A percentile compares a stretch with the other conserved stretches of the same genome.
phyloP scores from a whole-genome alignment of 1,139 yeast genomes.

The Blastobotrys indianensis region DNA sequence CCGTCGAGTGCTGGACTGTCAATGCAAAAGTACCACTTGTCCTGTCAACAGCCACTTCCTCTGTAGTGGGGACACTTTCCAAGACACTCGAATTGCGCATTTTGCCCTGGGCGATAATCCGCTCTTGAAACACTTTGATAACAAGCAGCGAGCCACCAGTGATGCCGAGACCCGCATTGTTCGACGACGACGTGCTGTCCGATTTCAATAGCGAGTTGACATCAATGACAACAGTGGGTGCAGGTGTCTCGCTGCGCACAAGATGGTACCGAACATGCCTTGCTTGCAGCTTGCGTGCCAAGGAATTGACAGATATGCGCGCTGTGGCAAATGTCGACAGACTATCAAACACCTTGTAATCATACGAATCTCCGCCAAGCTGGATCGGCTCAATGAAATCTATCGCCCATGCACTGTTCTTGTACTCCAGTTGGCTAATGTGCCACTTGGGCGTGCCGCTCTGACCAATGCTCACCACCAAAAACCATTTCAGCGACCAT shows the following conservation, averaged over 20 bases:
- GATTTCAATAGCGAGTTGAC: slow-evolving; percentile 18
- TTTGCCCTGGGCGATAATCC: slow-evolving; percentile 25
- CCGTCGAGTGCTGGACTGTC: slow-evolving; percentile 10
- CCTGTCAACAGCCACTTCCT: slow-evolving; percentile 22
- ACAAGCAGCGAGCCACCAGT: slow-evolving; percentile 18
- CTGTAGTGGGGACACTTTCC: slow-evolving; percentile 17
- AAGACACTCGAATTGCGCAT: slow-evolving; percentile 19
- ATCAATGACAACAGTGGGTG: slow-evolving; percentile 24
- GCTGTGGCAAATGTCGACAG: slow-evolving; percentile 24
- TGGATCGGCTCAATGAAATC: slow-evolving; percentile 25
- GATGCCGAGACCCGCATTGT: background rate
- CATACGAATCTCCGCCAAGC: slow-evolving; percentile 17
- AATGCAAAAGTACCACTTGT: slow-evolving; percentile 22
- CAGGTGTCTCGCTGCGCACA: slow-evolving; percentile 16
- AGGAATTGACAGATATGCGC: slow-evolving; percentile 25
- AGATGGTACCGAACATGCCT: slow-evolving; percentile 23
- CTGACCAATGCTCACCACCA: slow-evolving; percentile 27
- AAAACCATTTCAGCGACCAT: slow-evolving; percentile 35
- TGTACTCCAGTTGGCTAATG: slow-evolving; percentile 28
- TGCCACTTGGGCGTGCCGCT: slow-evolving; percentile 28
- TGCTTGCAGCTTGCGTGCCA: slow-evolving; percentile 24
- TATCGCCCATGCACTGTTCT: slow-evolving; percentile 28
- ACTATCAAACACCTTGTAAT: slow-evolving; percentile 26
- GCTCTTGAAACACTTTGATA: slow-evolving; percentile 10
- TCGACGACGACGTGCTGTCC: too few species aligned